Base-by-base conservation (phyloP, 1,139 yeast species). In the Saccharomyces hybrid region DNA sequence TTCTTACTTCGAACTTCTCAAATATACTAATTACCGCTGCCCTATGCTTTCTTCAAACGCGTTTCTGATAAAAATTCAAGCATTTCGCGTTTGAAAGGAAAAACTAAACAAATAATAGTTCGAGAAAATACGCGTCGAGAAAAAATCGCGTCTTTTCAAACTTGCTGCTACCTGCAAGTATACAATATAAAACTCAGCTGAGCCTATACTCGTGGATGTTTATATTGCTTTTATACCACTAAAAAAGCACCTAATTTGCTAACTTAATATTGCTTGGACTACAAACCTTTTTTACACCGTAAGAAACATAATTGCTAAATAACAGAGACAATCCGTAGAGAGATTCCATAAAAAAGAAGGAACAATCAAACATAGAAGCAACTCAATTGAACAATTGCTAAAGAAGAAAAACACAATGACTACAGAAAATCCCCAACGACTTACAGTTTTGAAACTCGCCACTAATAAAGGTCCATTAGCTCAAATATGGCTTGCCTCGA, bases 401-500 rank as follows among this genome's bases (percentile, higher is more conserved):
- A 3, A 38, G n/a, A 38, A 5, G 9, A 38, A 19, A 9, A 3
- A 38, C 6, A 16, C n/a, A 38, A 38, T 38, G 44, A n/a, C 13
- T 38, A 38, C 44, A 16, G 44, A 38, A 38, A 38, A 38, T 19
- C 25, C 44, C 2, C 44, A 38, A 38, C 44, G 44, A 9, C 44
- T 38, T 50, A 51, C 63, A 8, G 55, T 57, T 16, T 55, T 66
- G 25, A 62, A 60, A 49, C 54, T 66, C 14, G 55, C 69, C 7
- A 61, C 87, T 7, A 83, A 80, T 58, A 85, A 85, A 66, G 95
- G 96, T 2, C 95, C 96, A 1, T 74, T 90, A 62, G 96, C 96
- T 5, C 87, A 86, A 61, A 93, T 89, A 14, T 91, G 97, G 97
- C 78, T 91, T 54, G 97, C 97, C 2, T 93, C 97, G 34, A 90